Conservation (phyloP, 805 yeast genomes). For the Candida silvicultrix region DNA sequence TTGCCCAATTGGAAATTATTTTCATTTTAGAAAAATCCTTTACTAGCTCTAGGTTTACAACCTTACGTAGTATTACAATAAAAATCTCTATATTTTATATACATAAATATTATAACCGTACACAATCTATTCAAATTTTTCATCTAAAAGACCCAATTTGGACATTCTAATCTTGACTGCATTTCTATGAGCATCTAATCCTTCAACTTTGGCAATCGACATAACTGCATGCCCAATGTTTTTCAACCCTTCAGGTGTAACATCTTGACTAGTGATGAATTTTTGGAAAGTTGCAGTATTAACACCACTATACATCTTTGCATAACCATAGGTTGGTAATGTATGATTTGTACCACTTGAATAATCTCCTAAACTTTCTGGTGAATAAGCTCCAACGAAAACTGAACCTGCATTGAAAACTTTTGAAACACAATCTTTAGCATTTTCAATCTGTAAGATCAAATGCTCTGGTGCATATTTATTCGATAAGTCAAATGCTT, state of each 20-base stretch:
- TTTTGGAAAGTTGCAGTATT: slow-evolving; percentile 95
- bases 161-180: slow-evolving; percentile 95
- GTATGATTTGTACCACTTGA: slow-evolving; percentile 98
- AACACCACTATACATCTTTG: slow-evolving; percentile 95
- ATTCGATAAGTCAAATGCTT: slow-evolving; percentile 85
- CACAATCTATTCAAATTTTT: slow-evolving; percentile 17
- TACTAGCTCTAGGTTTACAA: too few species aligned
- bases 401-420: slow-evolving; percentile 95
- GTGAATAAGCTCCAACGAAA: slow-evolving; percentile 93
- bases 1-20: too few species aligned
- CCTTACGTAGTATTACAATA: too few species aligned
- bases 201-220: slow-evolving; percentile 93
- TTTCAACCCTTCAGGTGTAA: slow-evolving; percentile 76
- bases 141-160: slow-evolving; percentile 53
- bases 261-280: slow-evolving; percentile 89
- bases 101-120: neutral
- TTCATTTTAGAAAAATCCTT: too few species aligned
- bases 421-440: slow-evolving; percentile 59
- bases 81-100: too few species aligned
- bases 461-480: slow-evolving; percentile 97
- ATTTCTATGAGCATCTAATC: slow-evolving; percentile 94
- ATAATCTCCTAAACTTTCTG: slow-evolving; percentile 98
- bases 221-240: slow-evolving; percentile 95
- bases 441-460: slow-evolving; percentile 83
- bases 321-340: slow-evolving; percentile 96